Base-by-base conservation (phyloP, 352 stramenopile species). In the Aphanomyces astaci region DNA sequence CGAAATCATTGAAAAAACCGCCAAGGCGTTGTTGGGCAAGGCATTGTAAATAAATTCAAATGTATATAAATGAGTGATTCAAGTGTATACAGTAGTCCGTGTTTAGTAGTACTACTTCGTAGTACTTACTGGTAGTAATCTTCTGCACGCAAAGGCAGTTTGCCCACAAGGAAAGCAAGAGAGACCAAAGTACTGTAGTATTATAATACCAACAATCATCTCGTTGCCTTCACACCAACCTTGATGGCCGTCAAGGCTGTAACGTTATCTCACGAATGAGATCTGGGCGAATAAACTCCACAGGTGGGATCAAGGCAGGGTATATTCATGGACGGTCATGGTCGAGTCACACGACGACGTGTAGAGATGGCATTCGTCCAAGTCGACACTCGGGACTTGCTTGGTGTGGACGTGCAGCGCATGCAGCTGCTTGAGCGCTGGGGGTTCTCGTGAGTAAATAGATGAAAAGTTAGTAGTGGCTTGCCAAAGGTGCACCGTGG, bases 1-100 rank as follows among this genome's bases (percentile, higher is more conserved):
- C 24, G 72, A 80, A 59, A 78, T 99, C 53, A 98, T 98, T 71
- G 76, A 79, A 30, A 96, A 94, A 55, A 88, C 94, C 72, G 81
- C 77, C 57, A 93, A 93, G 68, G 80, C 74, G 32, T 67, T 92
- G 53, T 89, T 77, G 78, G 15, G 24, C 24, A 32, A 28, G 49
- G 24, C 24, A 15, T 56, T 56, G 24, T 43, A 56, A 15, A 5
- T 15, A 56, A 5, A 15, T 15, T 56, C 28, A 15, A 56, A 15
- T 56, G 49, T 32, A 15, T 56, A 56, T 32, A 56, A 56, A 56
- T 5, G 7, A 56, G n/a, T 19, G 43, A 19, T 19, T 51, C 43
- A 51, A 19, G 43, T 51, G 17, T n/a, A 51, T 51, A 51, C 17
- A 51, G n/a, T n/a, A n/a, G n/a, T n/a, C n/a, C n/a, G n/a, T n/a